Conservation (phyloP, 176 grass and related monocot species). For the Bromus sterilis region DNA sequence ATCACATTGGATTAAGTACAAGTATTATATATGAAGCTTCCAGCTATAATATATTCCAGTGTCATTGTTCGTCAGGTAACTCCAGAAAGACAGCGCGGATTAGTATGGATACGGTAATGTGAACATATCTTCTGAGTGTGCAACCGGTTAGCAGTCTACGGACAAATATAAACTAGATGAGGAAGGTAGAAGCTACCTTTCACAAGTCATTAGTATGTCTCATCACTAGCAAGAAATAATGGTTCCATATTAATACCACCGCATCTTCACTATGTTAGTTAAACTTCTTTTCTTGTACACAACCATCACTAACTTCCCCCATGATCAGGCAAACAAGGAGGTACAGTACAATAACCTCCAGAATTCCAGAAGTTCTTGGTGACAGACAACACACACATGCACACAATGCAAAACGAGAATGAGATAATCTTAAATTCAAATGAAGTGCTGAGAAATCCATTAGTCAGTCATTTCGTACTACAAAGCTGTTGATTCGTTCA, state of each 20-base stretch:
- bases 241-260: constrained; percentile 8
- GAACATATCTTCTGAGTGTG: constrained; percentile 59
- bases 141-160: constrained; percentile 10
- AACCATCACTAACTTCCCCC: constrained; percentile 56
- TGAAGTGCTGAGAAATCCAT: constrained; percentile 6
- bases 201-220: constrained; percentile 22
- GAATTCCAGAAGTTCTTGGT: not conserved
- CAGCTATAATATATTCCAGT: constrained; percentile 36
- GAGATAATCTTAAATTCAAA: constrained; percentile 2
- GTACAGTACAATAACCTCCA: constrained; percentile 3
- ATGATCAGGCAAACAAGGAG: constrained; percentile 11
- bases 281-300: constrained; percentile 61
- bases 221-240: constrained; percentile 16
- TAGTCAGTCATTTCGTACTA: not conserved
- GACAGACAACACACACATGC: not conserved
- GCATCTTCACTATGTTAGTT: constrained; percentile 44
- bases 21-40: constrained; percentile 39
- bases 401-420: not conserved
- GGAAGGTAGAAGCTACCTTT: constrained; percentile 51
- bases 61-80: constrained; percentile 19
- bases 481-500: constrained; percentile 17
- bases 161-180: constrained; percentile 47
- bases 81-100: constrained; percentile 45
- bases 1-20: constrained; percentile 20
- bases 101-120: constrained; percentile 40